Conservation (phyloP, 768 basidiomycete genomes). For the Leucogyrophana mollusca region DNA sequence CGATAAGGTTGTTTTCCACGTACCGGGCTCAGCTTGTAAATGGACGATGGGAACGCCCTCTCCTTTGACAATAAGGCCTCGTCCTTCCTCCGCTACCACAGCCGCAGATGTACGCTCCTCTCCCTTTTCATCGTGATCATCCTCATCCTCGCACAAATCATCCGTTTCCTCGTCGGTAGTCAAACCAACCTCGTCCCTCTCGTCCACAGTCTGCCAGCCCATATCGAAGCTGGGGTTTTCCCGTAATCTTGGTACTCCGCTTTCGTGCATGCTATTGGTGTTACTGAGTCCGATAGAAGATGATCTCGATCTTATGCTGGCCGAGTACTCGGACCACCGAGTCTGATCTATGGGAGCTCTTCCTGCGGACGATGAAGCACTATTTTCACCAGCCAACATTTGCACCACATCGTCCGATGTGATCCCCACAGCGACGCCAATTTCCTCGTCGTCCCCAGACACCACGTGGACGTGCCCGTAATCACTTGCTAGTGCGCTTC, state of each 20-base stretch:
- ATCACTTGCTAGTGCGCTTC: conserved; percentile 60
- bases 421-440: conserved; percentile 53
- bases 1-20: too few relatives aligned
- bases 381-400: conserved; percentile 54
- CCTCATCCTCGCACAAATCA: conserved; percentile 50
- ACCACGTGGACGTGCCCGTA: conserved; percentile 66
- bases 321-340: conserved; percentile 77
- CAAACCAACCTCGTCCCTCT: conserved; percentile 62
- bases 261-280: conserved; percentile 40
- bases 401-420: conserved; percentile 65
- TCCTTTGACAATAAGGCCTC: conserved; percentile 78
- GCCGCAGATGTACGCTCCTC: conserved; percentile 77
- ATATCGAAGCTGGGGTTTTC: conserved; percentile 76
- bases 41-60: conserved; percentile 59
- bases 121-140: conserved; percentile 47
- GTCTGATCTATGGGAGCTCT: conserved; percentile 59
- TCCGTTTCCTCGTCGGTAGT: conserved; percentile 55
- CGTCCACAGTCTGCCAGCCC: conserved; percentile 72
- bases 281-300: conserved; percentile 58
- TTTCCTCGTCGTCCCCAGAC: conserved; percentile 56
- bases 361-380: conserved; percentile 42
- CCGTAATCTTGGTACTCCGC: conserved; percentile 42
- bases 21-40: conserved; percentile 73
- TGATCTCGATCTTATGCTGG: conserved; percentile 64
- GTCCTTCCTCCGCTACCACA: conserved; percentile 80